Conservation (phyloP, 495 filamentous ascomycete species). For the Hypoxylon lienhwacheense region DNA sequence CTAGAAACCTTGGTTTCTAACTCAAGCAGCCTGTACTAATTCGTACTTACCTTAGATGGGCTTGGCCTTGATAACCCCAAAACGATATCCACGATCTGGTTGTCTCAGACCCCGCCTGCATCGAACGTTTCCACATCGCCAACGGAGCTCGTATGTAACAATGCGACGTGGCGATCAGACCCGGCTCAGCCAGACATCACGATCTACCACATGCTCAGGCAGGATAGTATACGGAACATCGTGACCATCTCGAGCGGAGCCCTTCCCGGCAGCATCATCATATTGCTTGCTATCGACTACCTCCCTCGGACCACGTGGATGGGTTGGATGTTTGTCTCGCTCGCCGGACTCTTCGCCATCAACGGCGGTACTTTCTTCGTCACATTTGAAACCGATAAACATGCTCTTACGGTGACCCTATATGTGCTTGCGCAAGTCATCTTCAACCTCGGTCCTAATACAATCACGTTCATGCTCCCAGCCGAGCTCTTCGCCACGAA, state of each 20-base stretch:
- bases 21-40: not conserved
- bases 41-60: constrained; percentile 46
- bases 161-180: constrained; percentile 47
- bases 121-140: constrained; percentile 44
- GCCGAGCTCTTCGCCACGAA: constrained; percentile 49
- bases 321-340: constrained; percentile 41
- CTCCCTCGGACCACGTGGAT: constrained; percentile 44
- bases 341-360: constrained; percentile 46
- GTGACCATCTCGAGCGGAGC: constrained; percentile 45
- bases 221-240: constrained; percentile 41
- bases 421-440: constrained; percentile 62
- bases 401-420: constrained; percentile 54
- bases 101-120: constrained; percentile 19
- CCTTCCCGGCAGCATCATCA: constrained; percentile 42
- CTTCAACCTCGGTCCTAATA: constrained; percentile 69
- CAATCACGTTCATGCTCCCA: constrained; percentile 60
- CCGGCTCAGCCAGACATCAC: constrained; percentile 30
- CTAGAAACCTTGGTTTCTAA: not conserved
- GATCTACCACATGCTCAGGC: constrained; percentile 40
- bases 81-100: constrained; percentile 38
- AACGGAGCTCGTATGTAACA: constrained; percentile 10
- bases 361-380: constrained; percentile 43
- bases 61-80: constrained; percentile 67
- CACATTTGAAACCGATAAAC: constrained; percentile 39
- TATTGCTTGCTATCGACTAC: constrained; percentile 44